Percentiles rank a stretch among this genome's conserved stretches.
These are phyloP conservation scores for Thielaviopsis musarum DNA, from an alignment of 2,329 filamentous ascomycete species.

Conservation along the genomic window DNA sequence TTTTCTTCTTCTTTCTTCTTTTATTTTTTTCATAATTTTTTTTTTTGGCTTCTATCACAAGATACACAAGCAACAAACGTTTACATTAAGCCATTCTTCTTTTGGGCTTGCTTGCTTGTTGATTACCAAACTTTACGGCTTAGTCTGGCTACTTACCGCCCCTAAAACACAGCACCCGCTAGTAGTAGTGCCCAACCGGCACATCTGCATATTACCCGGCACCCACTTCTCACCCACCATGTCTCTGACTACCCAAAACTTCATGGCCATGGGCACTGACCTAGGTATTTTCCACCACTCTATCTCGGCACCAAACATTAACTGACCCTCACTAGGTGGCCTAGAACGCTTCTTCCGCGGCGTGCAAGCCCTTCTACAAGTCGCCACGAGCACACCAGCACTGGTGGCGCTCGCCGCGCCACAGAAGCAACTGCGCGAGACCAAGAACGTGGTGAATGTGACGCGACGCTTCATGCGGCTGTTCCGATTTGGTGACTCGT, in stretches of 20 bases:
- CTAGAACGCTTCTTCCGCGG: conserved; percentile 44
- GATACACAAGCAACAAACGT: neutral
- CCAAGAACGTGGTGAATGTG: conserved; percentile 29
- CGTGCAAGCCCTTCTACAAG: conserved; percentile 33
- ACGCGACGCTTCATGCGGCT: conserved; percentile 47
- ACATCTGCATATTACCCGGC: neutral
- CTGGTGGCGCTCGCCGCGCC: conserved; percentile 20
- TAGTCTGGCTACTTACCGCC: too few relatives aligned
- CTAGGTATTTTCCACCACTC: conserved; percentile 21
- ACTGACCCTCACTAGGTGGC: conserved; percentile 31
- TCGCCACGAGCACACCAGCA: conserved; percentile 29
- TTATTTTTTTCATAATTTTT: neutral
- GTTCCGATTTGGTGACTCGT: conserved; percentile 49
- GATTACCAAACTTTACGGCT: too few relatives aligned
- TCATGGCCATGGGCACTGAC: conserved; percentile 29
- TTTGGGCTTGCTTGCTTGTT: too few relatives aligned
- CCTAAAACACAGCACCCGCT: too few relatives aligned
- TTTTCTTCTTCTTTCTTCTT: neutral
- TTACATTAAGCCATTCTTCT: conserved; percentile 18
- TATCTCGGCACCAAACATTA: conserved; percentile 26
- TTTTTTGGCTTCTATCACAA: neutral
- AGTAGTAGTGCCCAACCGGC: neutral
- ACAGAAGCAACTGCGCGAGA: conserved; percentile 16
- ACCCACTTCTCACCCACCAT: neutral
- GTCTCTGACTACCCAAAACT: neutral